These are phyloP conservation scores for Neurospora sp. DNA, from an alignment of 495 filamentous ascomycete genomes.

Conservation along the genomic window DNA sequence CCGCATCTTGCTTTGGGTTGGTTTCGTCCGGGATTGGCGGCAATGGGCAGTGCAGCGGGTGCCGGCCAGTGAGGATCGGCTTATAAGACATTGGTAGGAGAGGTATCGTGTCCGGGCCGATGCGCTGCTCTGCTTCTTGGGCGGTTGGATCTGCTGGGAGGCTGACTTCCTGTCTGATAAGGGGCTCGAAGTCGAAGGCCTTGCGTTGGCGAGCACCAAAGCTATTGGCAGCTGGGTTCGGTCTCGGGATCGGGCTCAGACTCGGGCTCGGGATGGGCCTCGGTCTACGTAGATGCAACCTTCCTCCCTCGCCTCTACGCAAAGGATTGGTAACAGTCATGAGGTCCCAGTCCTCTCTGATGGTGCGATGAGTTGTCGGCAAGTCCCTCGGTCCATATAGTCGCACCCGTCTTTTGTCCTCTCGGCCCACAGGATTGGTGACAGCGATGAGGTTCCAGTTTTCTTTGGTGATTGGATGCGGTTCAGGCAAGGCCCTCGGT, in stretches of 20 bases:
- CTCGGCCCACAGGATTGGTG: not conserved
- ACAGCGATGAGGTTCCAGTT: not conserved
- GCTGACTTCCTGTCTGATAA: not conserved
- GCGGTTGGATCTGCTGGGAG: not conserved
- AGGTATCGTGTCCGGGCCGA: not conserved
- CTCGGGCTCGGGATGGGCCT: not conserved
- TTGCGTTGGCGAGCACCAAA: not conserved
- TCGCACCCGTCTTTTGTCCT: not conserved
- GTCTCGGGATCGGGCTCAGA: not conserved
- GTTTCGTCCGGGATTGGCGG: not conserved
- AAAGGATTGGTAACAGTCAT: not conserved
- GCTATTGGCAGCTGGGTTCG: not conserved
- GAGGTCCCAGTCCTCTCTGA: not conserved
- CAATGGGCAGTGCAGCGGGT: not conserved
- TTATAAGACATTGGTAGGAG: not conserved
- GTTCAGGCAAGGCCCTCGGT: fast-evolving
- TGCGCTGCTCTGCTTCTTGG: not conserved
- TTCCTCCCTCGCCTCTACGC: not conserved
- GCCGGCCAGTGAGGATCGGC: not conserved
- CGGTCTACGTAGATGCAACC: not conserved
- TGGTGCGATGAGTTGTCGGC: not conserved
- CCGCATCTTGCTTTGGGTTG: no score
- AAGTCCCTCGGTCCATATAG: not conserved
- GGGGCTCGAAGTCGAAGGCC: not conserved
- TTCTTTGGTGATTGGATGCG: not conserved